Conservation (phyloP, 1,284 basidiomycete species). For the Cutaneotrichosporon sp. region DNA sequence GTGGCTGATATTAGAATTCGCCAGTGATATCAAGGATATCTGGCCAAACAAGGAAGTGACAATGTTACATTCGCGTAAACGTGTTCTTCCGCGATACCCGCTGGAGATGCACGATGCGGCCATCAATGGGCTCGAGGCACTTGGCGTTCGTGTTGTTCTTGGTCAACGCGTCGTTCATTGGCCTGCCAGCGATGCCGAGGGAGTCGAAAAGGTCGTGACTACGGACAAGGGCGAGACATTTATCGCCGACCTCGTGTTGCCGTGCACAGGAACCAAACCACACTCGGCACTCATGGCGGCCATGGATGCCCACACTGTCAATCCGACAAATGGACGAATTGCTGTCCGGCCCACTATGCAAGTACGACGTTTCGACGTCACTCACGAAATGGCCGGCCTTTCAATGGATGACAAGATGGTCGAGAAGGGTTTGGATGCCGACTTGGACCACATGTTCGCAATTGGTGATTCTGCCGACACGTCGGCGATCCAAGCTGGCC, state of each 20-base stretch:
- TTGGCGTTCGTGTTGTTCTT: constrained; percentile 53
- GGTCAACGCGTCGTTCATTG: constrained; percentile 52
- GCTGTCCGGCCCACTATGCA: constrained; percentile 65
- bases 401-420: constrained; percentile 3
- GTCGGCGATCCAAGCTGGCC: constrained; percentile 60
- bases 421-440: not conserved
- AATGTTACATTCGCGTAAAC: constrained; percentile 54
- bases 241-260: constrained; percentile 65
- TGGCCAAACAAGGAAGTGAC: constrained; percentile 54
- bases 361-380: constrained; percentile 18
- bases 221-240: constrained; percentile 63
- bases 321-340: constrained; percentile 55
- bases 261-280: constrained; percentile 73
- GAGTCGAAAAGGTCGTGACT: constrained; percentile 54
- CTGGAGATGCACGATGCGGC: constrained; percentile 52
- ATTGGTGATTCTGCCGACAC: constrained; percentile 55
- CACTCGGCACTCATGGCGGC: constrained; percentile 63
- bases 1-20: constrained; percentile 48
- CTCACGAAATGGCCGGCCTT: not conserved
- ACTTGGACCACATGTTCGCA: constrained; percentile 51
- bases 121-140: constrained; percentile 41
- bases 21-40: constrained; percentile 54
- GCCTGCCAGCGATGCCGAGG: constrained; percentile 42
- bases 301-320: constrained; percentile 60
- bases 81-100: constrained; percentile 55